Evolutionary conservation across 495 filamentous ascomycete species (phyloP), one percentile per base, ranked within the genome.

Genomic region (Lentithecium fluviatile): DNA sequence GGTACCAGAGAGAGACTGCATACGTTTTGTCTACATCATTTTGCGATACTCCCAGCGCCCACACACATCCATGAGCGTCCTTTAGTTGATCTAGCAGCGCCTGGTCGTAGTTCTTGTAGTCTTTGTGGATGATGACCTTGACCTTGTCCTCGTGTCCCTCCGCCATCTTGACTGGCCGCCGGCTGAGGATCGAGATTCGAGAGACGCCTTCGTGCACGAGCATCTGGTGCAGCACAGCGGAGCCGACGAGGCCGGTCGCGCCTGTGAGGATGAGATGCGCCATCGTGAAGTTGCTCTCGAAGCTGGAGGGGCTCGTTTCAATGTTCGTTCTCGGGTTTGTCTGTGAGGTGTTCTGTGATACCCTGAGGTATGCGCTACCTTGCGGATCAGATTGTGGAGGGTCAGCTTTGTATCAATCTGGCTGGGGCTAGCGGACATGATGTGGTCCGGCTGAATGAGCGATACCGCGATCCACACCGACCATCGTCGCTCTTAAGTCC

Each of bases 241-340:
- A 82, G 71, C 88, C 87, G 17, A 89, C 82, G 3, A 89, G 78
- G 60, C 88, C 88, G 0, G 87, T 91, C 7, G 87, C 87, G 36
- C 88, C 88, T 0, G 88, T 90, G 40, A 90, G 79, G 52, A 91
- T 85, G 57, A 91, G 75, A 77, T 88, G 87, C 85, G 88, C 19
- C 40, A 20, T 62, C 32, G 3, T 65, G 38, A 24, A n/a, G 32
- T 56, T 10, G 29, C 10, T 10, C 4, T 32, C 29, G 29, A 32
- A 32, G 29, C 29, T 32, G 29, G 10, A 32, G 29, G 10, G 29
- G 29, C 29, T 32, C 29, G 29, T 32, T 32, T 10, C n/a, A n/a
- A n/a, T 32, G 29, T 32, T 32, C 10, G 17, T n/a, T n/a, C n/a
- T 57, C 36, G 40, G 12, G 4, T 17, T 36, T 17, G 45, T 38